Evolutionary conservation across 192 early-diverging fungal genomes (phyloP), one percentile per base, ranked within the genome.

Genomic region (Backusella westeae): DNA sequence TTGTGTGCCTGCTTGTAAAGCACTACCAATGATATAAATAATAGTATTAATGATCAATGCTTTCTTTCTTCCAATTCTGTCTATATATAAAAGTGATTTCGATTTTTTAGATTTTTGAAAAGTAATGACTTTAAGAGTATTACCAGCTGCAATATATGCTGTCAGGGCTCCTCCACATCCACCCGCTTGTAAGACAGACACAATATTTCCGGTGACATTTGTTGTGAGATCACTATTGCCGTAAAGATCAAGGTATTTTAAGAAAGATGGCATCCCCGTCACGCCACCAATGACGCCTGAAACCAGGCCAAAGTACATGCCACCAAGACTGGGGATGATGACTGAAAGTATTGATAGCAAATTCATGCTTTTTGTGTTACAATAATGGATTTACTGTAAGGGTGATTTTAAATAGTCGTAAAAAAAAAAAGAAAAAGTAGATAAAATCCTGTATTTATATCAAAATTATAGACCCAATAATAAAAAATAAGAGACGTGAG

Each of bases 61-160:
- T 41, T 38, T 35, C 23, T 69, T 35, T 38, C 68, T 69, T 69
- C 68, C 68, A 69, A 69, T 14, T 69, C 21, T 69, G 14, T 69
- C 68, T 69, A 69, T 39, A 23, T 23, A 39, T 38, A 38, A 3
- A 19, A 35, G 32, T 68, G 32, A 23, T 41, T 44, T 44, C 4
- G 42, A 44, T 19, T 44, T 0, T 44, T 44, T 17, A 44, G 15
- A 15, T 17, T 14, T 44, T 44, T 19, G 42, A 44, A 44, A 17
- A 44, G 5, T 17, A 44, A 19, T 44, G 42, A 15, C 9, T 38
- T 69, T n/a, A 10, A 35, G 6, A 7, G 9, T 38, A 39, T 69
- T 69, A 69, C 68, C 68, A 39, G 68, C 68, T 39, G 68, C 34
- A 36, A 69, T 14, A 38, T 69, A 41, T 21, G 68, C 68, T 38